Base-by-base conservation (phyloP, 1,284 basidiomycete genomes). In the Ceratorhiza oryzae-sativae region DNA sequence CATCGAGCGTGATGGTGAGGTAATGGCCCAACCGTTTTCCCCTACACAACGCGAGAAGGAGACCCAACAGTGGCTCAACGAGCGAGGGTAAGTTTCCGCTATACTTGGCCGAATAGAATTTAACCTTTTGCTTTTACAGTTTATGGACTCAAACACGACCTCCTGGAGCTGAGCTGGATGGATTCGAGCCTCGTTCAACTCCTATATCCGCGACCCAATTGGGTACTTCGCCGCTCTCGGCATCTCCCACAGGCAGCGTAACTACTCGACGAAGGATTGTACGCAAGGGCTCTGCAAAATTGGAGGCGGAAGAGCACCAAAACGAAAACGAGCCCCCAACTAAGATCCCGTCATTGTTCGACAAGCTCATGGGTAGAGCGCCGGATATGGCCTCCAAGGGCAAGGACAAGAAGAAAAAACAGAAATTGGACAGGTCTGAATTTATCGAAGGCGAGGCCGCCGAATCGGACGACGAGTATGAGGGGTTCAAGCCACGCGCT, bases 401-500 rank as follows among this genome's bases (percentile, higher is more conserved):
- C 36, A 72, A 75, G 71, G 55, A 67, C 30, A 61, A 65, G 39
- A 71, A 75, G 71, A 59, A 68, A 32, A 75, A 75, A 41, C 30
- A 60, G 45, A 75, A 74, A 60, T 46, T 45, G 15, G 59, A 48
- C 32, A 71, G 51, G 56, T 70, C 59, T 18, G 73, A 70, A 3
- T 75, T 75, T 60, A 58, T 75, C 10, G 61, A 72, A 41, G 74
- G 73, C 39, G 73, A 75, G 49, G 74, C 74, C 9, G 65, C 74
- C 18, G 74, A 75, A 60, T 74, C 73, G 13, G 74, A 75, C 46
- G 74, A 75, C 39, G 74, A 75, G 39, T 65, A 65, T 25, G 62
- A 49, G 48, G 42, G 41, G 42, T 39, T 63, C 72, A 34, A 73
- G 71, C 18, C 72, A 59, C 62, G 71, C 39, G 18, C 39, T 65